Evolutionary conservation across 176 grass and related monocot genomes (phyloP).

Genomic region (Raddia distichophylla): DNA sequence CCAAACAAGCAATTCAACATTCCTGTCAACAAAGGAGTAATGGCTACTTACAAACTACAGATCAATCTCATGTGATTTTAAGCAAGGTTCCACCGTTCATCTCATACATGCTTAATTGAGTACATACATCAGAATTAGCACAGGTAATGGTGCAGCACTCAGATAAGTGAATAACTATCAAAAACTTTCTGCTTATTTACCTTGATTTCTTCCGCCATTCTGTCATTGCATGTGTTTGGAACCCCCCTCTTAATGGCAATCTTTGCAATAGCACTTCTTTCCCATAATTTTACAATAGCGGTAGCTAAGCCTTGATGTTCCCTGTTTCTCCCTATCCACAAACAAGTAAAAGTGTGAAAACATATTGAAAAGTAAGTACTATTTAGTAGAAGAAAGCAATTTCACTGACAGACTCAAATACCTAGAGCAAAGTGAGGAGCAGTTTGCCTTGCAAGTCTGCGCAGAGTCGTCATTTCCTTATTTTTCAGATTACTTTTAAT

Average conservation of each 20-base stretch:
- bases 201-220: conserved; percentile 95
- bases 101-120: neutral
- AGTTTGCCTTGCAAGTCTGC: conserved; percentile 85
- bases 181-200: conserved; percentile 37
- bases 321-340: conserved; percentile 80
- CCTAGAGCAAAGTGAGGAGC: conserved; percentile 93
- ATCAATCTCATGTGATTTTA: conserved; percentile 7
- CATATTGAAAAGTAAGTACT: neutral
- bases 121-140: neutral
- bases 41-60: conserved; percentile 13
- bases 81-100: conserved; percentile 24
- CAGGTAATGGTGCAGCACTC: neutral
- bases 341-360: conserved; percentile 9
- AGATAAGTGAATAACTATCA: conserved; percentile 9
- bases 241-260: conserved; percentile 90
- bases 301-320: conserved; percentile 92
- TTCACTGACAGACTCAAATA: conserved; percentile 29
- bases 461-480: conserved; percentile 72
- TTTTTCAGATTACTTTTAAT: conserved; percentile 61
- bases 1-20: conserved; percentile 26
- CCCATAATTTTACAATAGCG: conserved; percentile 95
- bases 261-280: conserved; percentile 95
- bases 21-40: neutral
- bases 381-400: neutral
- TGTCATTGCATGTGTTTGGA: conserved; percentile 79